These are phyloP conservation scores for Boletus edulis DNA, from an alignment of 768 basidiomycete genomes.

Conservation along the genomic window DNA sequence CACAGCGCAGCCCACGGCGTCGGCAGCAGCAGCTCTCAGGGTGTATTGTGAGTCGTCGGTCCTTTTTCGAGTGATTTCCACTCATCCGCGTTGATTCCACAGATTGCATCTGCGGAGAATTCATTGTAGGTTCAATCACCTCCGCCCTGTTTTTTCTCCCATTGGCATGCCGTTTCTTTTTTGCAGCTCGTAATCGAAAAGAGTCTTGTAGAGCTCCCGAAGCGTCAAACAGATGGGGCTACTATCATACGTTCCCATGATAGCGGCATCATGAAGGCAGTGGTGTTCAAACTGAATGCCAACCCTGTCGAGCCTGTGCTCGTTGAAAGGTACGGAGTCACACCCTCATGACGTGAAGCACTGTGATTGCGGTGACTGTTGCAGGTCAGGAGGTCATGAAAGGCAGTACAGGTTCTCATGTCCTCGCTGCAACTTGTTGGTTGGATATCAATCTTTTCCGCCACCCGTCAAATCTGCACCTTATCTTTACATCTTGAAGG, in stretches of 20 bases:
- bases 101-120: slow-evolving; percentile 90
- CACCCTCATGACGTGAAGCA: slow-evolving; percentile 8
- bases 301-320: slow-evolving; percentile 65
- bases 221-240: slow-evolving; percentile 75
- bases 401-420: slow-evolving; percentile 66
- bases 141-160: not conserved
- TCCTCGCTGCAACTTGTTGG: slow-evolving; percentile 46
- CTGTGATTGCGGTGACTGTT: slow-evolving; percentile 15
- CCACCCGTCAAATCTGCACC: slow-evolving; percentile 76
- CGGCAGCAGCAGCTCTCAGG: slow-evolving; percentile 71
- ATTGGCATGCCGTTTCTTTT: not conserved
- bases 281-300: slow-evolving; percentile 88
- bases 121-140: slow-evolving; percentile 56
- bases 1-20: slow-evolving; percentile 74
- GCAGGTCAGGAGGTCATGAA: slow-evolving; percentile 67
- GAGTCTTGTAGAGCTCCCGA: slow-evolving; percentile 62
- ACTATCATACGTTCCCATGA: slow-evolving; percentile 78
- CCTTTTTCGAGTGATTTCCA: slow-evolving; percentile 1
- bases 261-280: slow-evolving; percentile 50
- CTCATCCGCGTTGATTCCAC: slow-evolving; percentile 18
- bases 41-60: slow-evolving; percentile 66
- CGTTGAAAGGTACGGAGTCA: slow-evolving; percentile 64
- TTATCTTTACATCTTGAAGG: slow-evolving; percentile 77
- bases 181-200: slow-evolving; percentile 79
- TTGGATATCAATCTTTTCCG: slow-evolving; percentile 73